Evolutionary conservation across 2,329 filamentous ascomycete species (phyloP).

Genomic region (Penicillium brasilianum): DNA sequence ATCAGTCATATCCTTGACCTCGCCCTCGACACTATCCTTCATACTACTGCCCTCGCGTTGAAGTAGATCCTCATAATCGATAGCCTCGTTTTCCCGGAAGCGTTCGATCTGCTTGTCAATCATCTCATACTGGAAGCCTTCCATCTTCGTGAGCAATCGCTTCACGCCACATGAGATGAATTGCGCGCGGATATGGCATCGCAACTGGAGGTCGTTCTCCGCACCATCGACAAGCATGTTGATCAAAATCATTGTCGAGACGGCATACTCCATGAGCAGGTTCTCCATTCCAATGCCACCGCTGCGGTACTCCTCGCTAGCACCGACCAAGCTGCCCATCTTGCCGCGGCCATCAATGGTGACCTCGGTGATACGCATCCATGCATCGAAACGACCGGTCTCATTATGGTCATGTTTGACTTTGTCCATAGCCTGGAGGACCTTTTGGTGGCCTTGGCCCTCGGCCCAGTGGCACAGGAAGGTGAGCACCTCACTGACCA

Average conservation of each 20-base stretch:
- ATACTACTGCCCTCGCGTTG: slow-evolving; percentile 89
- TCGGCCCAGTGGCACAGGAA: slow-evolving; percentile 95
- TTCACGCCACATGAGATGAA: slow-evolving; percentile 96
- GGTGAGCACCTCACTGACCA: slow-evolving; percentile 94
- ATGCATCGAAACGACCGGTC: slow-evolving; percentile 94
- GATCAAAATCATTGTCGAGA: slow-evolving; percentile 90
- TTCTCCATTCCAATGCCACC: slow-evolving; percentile 99
- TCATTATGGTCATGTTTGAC: slow-evolving; percentile 88
- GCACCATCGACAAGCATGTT: slow-evolving; percentile 96
- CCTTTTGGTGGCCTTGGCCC: slow-evolving; percentile 87
- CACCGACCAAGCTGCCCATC: slow-evolving; percentile 97
- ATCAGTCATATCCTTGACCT: slow-evolving; percentile 89
- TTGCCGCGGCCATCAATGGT: slow-evolving; percentile 96
- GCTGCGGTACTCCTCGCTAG: slow-evolving; percentile 92
- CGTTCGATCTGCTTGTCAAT: slow-evolving; percentile 98
- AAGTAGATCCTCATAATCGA: slow-evolving; percentile 97
- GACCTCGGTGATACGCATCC: slow-evolving; percentile 98
- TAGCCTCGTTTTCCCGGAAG: slow-evolving; percentile 91
- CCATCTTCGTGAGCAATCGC: slow-evolving; percentile 94
- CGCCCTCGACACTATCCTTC: slow-evolving; percentile 83
- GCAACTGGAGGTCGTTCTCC: slow-evolving; percentile 83
- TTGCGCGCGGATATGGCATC: slow-evolving; percentile 92
- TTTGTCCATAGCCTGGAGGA: slow-evolving; percentile 89
- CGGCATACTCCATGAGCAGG: slow-evolving; percentile 97
- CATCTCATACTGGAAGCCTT: slow-evolving; percentile 95